Base-by-base conservation (phyloP, 2,329 filamentous ascomycete genomes). In the Endoconidiophora polonica region DNA sequence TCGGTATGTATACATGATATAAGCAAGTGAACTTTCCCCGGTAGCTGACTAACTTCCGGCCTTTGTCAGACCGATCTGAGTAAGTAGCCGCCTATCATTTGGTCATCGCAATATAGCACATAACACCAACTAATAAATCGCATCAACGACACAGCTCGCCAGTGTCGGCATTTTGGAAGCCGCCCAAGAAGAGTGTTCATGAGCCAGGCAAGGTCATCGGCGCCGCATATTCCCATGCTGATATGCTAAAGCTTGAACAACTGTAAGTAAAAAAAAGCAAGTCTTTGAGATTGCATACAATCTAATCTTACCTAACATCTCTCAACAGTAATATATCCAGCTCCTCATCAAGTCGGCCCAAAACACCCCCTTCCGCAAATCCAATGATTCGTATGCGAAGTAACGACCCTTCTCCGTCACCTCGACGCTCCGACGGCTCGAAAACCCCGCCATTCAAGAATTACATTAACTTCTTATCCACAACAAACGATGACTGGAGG, bases 161-260 rank as follows among this genome's bases (percentile, higher is more conserved):
- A 56, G 47, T 49, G 36, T 91, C 90, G 57, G 86, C 90, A 4
- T 96, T 98, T 68, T 96, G 90, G 90, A 66, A 66, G 72, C 72
- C 68, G 16, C 64, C 71, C 36, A 78, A 73, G 62, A 73, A 71
- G 59, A 66, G 69, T 57, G 62, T 68, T 47, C 73, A 75, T 61
- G 80, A 83, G 58, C 68, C 79, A 46, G 77, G 71, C 59, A 76
- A 90, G 54, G 84, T 98, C 36, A 83, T 96, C 53, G 91, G 91
- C 57, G 91, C 91, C 51, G 83, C 88, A 43, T 98, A 98, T 63
- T 96, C 91, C 12, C 91, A 98, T 65, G 86, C 90, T 24, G 88
- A 96, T 66, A 86, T 94, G 61, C 73, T 95, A 58, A 94, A 90
- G 65, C 83, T 90, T 60, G 85, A 86, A 60, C 77, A 79, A 24